Base-by-base conservation (phyloP, 768 basidiomycete species). In the Calocybe indica region DNA sequence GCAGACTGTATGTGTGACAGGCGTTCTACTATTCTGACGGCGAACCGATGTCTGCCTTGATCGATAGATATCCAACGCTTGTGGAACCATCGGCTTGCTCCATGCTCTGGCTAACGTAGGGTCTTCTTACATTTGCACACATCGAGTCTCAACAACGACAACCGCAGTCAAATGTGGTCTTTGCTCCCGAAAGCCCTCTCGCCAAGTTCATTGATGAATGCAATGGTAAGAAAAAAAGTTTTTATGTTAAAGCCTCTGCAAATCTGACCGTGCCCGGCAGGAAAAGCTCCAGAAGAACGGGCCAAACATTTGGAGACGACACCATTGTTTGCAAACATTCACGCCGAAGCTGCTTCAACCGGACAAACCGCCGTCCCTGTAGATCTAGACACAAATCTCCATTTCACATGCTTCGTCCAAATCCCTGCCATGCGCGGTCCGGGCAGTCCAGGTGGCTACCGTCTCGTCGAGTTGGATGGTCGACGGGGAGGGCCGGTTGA, bases 331-430 rank as follows among this genome's bases (percentile, higher is more conserved):
- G 79, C 80, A 5, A 65, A 76, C 50, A 90, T 92, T 49, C 94
- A 96, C 53, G 75, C 77, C 0, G 76, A 82, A 35, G 79, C 81
- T 1, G 88, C 90, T 0, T 66, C 71, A 0, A 60, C 76, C 0
- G 91, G 90, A 6, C 91, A 95, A 65, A 80, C 80, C 5, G 67
- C 71, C 1, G 73, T 83, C 0, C 83, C 88, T 2, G 63, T 68
- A 1, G 73, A 88, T 54, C 69, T 83, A 7, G 72, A 89, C 35
- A 87, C 86, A 0, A 75, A 88, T 55, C 70, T 91, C 6, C 94
- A 96, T 65, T 97, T 94, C 54, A 88, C 88, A 1, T 83, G 85
- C 56, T 97, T 96, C 56, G 79, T 96, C 32, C 73, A 75, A 49
- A 88, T 87, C 0, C 80, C 82, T 1, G 70, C 65, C 31, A 60